Evolutionary conservation across 768 basidiomycete genomes (phyloP), one percentile per base, ranked within the genome.

Genomic region (Mycena floridula): DNA sequence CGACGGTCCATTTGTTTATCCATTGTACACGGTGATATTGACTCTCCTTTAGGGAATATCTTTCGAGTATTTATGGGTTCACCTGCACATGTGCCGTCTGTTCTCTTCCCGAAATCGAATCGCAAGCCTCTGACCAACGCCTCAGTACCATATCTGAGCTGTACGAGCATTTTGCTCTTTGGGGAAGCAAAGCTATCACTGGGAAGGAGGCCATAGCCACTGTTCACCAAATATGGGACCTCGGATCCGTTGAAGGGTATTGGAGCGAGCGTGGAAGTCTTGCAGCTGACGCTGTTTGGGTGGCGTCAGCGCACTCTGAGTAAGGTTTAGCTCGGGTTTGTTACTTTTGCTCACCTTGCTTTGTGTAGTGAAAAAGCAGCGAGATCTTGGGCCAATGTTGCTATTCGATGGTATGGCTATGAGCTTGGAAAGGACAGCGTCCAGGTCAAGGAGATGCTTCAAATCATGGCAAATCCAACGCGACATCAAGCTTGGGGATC

Each of bases 271-370:
- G 81, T 28, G 82, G 82, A 8, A 64, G 70, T 50, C 63, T 84
- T 3, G 81, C 82, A 6, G 75, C 76, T 21, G 82, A 84, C 54
- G 78, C 75, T 8, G 68, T 68, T 5, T 74, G 67, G 64, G 71
- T 84, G 16, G 78, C 81, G 7, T 77, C 76, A 12, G 66, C 80
- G 4, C 81, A 83, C 63, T 73, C 70, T 5, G 79, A 83, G 81
- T 83, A 56, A 62, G 81, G 65, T 12, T 15, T 16, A 25, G 15
- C 23, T n/a, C n/a, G n/a, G 15, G 38, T 2, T 13, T 41, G 28
- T 25, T 22, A 25, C 16, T 30, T 20, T 28, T 38, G 24, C 24
- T 36, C 28, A 44, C 38, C 26, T 27, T 25, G 35, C 43, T 27
- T n/a, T 20, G 51, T 25, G 30, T 57, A 83, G 81, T 54, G 64